Base-by-base conservation (phyloP, 176 grass and related monocot genomes). In the Avena sativa region DNA sequence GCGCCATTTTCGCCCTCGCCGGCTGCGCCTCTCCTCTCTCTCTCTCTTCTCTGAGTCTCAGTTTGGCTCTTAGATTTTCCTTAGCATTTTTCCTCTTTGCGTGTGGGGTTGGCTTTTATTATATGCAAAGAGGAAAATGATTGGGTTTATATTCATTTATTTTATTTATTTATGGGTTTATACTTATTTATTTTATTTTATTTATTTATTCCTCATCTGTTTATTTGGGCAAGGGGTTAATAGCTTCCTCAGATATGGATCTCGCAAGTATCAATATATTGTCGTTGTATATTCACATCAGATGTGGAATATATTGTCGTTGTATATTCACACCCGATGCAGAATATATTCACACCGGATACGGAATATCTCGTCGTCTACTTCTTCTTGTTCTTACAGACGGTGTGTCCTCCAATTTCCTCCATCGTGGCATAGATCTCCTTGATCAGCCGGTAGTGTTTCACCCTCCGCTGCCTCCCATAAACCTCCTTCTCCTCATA, bases 351-450 rank as follows among this genome's bases (percentile, higher is more conserved):
- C 28, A 28, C 28, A 28, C 28, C 28, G 28, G 28, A 28, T 28
- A 28, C 28, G 28, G 28, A 28, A 57, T 50, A 67, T 80, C 80
- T 79, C 69, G 9, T 73, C 19, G 34, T 71, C 71, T 91, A 88
- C 47, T 79, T 21, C 47, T 79, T 21, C 20, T 81, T 85, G 44
- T 46, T 83, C 67, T 55, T 83, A 47, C 1, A 60, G 61, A 62
- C n/a, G 80, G 11, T 81, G 71, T 60, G 13, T 21, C 61, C 23
- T 13, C 79, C 53, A 48, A 94, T 90, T 68, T 55, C 50, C 4
- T 13, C 58, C 8, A 86, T 92, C 15, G 67, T 66, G 4, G 32
- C 69, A 57, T 94, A 98, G 82, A 98, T 77, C 81, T 92, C 88
- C 2, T 74, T 40, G 79, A 94, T 89, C 86, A 77, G 40, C 60